Evolutionary conservation across 805 yeast genomes (phyloP).

Genomic region (Saccharomycopsis selenospora): DNA sequence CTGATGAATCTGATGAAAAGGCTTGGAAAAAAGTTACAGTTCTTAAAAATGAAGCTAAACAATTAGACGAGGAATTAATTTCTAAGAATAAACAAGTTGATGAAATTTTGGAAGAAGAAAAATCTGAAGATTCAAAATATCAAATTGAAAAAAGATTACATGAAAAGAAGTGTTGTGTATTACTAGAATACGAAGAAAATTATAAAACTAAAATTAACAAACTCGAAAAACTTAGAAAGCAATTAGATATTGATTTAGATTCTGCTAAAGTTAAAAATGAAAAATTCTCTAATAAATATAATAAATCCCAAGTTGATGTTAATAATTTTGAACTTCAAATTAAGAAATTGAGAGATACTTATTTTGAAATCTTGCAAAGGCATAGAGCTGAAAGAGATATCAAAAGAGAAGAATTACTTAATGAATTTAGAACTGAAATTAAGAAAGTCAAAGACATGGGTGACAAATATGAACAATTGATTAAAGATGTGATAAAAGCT

Average conservation of each 20-base stretch:
- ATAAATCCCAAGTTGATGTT: conserved; percentile 8
- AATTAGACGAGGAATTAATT: conserved; percentile 10
- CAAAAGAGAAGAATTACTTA: conserved; percentile 9
- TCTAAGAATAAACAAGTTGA: conserved; percentile 4
- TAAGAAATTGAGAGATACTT: not conserved
- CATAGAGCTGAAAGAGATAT: conserved; percentile 7
- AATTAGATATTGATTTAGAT: conserved; percentile 5
- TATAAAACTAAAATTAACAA: not conserved
- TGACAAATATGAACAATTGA: conserved; percentile 5
- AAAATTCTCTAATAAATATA: conserved; percentile 6
- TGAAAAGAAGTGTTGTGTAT: not conserved
- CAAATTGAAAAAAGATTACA: not conserved
- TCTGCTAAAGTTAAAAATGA: conserved; percentile 6
- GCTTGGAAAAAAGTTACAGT: conserved; percentile 45
- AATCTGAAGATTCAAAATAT: conserved; percentile 2
- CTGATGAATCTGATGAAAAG: conserved; percentile 51
- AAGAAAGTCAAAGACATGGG: conserved; percentile 10
- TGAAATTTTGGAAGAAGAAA: conserved; percentile 3
- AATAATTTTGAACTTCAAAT: conserved; percentile 7
- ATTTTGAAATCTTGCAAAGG: not conserved
- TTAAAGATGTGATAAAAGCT: conserved; percentile 4
- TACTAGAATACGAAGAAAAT: not conserved
- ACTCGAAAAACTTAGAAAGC: not conserved
- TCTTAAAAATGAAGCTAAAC: conserved; percentile 32
- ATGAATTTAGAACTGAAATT: conserved; percentile 14